Base-by-base conservation (phyloP, 1,139 yeast species). In the Yamadazyma conglobata region DNA sequence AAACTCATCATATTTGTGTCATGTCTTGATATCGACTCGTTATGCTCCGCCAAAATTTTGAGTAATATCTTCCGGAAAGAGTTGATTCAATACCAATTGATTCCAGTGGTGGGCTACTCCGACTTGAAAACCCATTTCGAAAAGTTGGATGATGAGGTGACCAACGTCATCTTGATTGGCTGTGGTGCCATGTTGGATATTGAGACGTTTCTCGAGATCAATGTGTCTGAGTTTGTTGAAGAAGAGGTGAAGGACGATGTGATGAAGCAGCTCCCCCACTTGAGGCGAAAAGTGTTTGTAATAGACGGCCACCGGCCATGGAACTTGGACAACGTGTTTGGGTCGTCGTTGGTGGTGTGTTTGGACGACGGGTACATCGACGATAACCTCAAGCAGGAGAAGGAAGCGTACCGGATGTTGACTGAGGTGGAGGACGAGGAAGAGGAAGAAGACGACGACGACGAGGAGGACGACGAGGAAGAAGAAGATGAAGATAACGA, bases 121-220 rank as follows among this genome's bases (percentile, higher is more conserved):
- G 96, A 89, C 46, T 63, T 93, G 43, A 76, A 75, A 39, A 51
- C 48, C 20, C 87, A 82, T 51, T 89, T 77, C 49, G 38, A 47
- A 8, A 71, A 70, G 33, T 59, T 91, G 24, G 96, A 89, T 47
- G 70, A 61, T 8, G 93, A 86, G 34, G 79, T 91, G n/a, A 60
- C 77, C 10, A 88, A 83, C 48, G 82, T 91, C 9, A 57, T 93
- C 4, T 64, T 89, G 27, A 61, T 93, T 2, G 98, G 98, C 0
- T 91, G 96, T 59, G 98, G 98, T n/a, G 95, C 95, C 10, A 79
- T 85, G 73, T 74, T 89, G 18, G 97, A 93, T 55, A 52, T 93
- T 22, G 94, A 86, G 50, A 70, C 77, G 22, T 86, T 85, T 50
- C 66, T 91, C 30, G 89, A 79, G 17, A 70, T 85, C 7, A 77